Base-by-base conservation (phyloP, 2,329 filamentous ascomycete genomes). In the Leptographium galeiforme region DNA sequence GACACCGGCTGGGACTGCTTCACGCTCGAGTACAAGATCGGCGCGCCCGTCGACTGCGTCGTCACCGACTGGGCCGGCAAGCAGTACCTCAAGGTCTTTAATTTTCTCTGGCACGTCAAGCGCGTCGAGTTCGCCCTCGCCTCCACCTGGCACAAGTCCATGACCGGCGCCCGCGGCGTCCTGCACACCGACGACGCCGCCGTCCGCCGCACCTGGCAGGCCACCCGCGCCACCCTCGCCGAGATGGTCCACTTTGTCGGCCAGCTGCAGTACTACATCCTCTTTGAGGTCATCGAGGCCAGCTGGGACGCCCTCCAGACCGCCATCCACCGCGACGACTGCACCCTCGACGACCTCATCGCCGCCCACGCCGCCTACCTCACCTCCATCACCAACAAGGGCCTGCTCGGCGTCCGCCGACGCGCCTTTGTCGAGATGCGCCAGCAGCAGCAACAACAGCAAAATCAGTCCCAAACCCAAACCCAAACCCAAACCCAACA, bases 1-100 rank as follows among this genome's bases (percentile, higher is more conserved):
- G 93, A 98, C 62, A 97, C 96, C 52, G 93, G 93, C 50, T 98
- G 93, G 93, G 93, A 98, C 64, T 95, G 94, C 64, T 98, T 98
- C 69, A 98, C 93, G 0, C 80, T 98, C 10, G 94, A 98, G 66
- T 98, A 98, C 71, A 96, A 97, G 67, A 93, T 98, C 60, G 90
- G 95, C 65, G 87, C 91, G 2, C 93, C 93, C 0, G 87, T 96
- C 30, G 93, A 98, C 65, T 93, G 98, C 33, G 90, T 98, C 48
- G 89, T 98, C 41, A 97, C 91, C 0, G 89, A 94, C 44, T 96
- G 90, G 81, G 90, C 89, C 47, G 91, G 87, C 59, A 87, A 91
- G 25, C 91, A 98, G 65, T 98, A 98, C 65, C 83, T 98, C 61
- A 97, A 97, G 66, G 89, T 98, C 11, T 98, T 98, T 78, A 98